Percentiles rank a stretch among this genome's conserved stretches.
Evolutionary conservation across 2,329 filamentous ascomycete genomes (phyloP).

Genomic region (Blumeria graminis): DNA sequence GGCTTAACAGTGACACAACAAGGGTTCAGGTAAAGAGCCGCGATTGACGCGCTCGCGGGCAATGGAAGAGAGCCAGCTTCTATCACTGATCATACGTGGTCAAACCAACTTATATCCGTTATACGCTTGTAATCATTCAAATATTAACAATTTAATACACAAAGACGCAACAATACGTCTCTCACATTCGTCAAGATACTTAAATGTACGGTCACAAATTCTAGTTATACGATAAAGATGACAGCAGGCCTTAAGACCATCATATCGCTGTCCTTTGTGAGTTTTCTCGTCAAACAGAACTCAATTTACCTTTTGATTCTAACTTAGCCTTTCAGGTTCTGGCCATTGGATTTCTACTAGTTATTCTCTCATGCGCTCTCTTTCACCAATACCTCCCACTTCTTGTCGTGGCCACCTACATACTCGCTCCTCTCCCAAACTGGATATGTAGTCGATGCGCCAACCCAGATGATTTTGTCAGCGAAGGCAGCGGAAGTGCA

Average conservation of each 20-base stretch:
- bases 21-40: constrained; percentile 1
- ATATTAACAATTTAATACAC: no score
- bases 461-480: constrained; percentile 72
- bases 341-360: constrained; percentile 92
- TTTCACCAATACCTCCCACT: constrained; percentile 89
- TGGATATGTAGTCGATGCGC: constrained; percentile 79
- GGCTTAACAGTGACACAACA: neutral
- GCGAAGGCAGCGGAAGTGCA: constrained; percentile 55
- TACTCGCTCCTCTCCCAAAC: constrained; percentile 83
- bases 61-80: no score
- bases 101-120: no score
- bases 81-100: no score
- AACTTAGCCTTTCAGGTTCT: constrained; percentile 34
- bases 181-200: no score
- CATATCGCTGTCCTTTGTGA: constrained; percentile 89
- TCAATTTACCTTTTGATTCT: neutral
- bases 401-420: constrained; percentile 85
- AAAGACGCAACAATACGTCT: no score
- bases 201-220: no score
- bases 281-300: neutral
- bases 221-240: constrained; percentile 16
- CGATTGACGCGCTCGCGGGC: neutral
- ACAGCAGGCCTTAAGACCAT: constrained; percentile 95
- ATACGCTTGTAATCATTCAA: no score
- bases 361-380: constrained; percentile 90